These are phyloP conservation scores for Pestalotiopsis sp. DNA, from an alignment of 2,329 filamentous ascomycete genomes.

Conservation along the genomic window DNA sequence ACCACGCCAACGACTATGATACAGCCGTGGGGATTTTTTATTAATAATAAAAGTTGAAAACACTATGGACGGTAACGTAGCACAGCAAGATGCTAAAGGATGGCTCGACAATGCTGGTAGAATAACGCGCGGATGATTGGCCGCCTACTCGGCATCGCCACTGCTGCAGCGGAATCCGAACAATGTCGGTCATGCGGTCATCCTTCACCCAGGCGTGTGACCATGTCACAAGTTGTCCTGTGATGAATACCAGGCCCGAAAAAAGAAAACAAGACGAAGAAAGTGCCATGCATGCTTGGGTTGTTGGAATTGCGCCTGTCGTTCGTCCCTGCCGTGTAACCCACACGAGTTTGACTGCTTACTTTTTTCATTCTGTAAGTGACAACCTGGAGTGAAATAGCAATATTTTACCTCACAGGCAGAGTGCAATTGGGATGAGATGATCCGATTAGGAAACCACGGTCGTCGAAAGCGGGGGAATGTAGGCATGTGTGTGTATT, in stretches of 20 bases:
- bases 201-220: background rate
- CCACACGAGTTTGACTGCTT: background rate
- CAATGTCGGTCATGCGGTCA: background rate
- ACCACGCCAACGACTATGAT: too few species aligned
- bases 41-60: too few species aligned
- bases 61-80: too few species aligned
- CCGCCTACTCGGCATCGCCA: background rate
- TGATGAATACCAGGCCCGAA: background rate
- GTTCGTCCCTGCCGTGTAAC: background rate
- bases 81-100: too few species aligned
- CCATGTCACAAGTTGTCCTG: background rate
- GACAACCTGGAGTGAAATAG: background rate
- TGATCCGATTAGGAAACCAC: background rate
- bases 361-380: background rate
- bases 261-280: background rate
- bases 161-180: background rate
- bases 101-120: background rate
- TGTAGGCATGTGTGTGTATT: background rate
- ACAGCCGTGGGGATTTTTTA: too few species aligned
- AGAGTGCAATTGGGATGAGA: background rate
- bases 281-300: background rate
- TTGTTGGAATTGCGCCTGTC: background rate
- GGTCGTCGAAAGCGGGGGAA: background rate
- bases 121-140: background rate
- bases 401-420: background rate